Evolutionary conservation across 352 stramenopile genomes (phyloP).

Genomic region (Pythium periplocum): DNA sequence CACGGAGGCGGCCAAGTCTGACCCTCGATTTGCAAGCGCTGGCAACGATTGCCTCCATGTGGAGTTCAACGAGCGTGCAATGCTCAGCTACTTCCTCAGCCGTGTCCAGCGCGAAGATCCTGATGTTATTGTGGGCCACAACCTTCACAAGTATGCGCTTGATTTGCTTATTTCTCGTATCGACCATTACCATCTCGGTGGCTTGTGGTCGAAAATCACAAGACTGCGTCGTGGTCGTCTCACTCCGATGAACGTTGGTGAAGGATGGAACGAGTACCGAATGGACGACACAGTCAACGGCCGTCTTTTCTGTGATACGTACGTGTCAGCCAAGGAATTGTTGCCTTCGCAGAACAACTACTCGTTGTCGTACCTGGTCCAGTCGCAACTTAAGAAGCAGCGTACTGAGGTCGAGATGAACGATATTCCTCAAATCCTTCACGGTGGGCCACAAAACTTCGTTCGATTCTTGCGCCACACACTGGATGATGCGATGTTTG

Average conservation of each 20-base stretch:
- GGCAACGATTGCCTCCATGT: conserved; percentile 54
- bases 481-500: conserved; percentile 95
- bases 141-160: conserved; percentile 97
- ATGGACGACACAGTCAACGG: conserved; percentile 91
- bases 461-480: conserved; percentile 93
- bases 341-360: conserved; percentile 97
- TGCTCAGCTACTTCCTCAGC: conserved; percentile 85
- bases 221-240: conserved; percentile 71
- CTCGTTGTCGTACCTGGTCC: conserved; percentile 92
- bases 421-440: conserved; percentile 93
- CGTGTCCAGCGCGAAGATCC: conserved; percentile 96
- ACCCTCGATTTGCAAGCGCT: conserved; percentile 58
- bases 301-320: conserved; percentile 97
- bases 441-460: conserved; percentile 86
- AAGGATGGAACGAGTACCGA: conserved; percentile 86
- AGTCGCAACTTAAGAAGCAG: conserved; percentile 86
- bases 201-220: conserved; percentile 80
- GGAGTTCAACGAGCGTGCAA: conserved; percentile 79
- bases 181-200: conserved; percentile 88
- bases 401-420: conserved; percentile 93
- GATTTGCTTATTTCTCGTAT: conserved; percentile 96
- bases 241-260: conserved; percentile 72
- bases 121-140: conserved; percentile 98
- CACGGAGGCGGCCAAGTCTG: conserved; percentile 33
- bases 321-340: conserved; percentile 96